Conservation (phyloP, 108 stramenopile species). For the Stephanodiscus triporus region DNA sequence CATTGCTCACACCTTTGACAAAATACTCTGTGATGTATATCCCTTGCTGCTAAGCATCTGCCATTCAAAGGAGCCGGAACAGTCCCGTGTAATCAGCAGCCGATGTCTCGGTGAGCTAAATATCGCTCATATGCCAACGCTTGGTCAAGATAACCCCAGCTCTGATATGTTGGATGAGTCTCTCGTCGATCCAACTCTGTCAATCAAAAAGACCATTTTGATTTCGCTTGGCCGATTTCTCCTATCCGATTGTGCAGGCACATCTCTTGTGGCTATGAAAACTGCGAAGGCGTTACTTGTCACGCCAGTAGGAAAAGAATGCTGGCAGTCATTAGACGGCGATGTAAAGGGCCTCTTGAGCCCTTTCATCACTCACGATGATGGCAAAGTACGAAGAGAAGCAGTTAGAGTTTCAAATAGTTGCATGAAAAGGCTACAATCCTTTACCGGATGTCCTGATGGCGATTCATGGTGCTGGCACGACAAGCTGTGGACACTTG, state of each 20-base stretch:
- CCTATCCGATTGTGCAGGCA: slow-evolving; percentile 43
- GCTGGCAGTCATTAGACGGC: slow-evolving; percentile 40
- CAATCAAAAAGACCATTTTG: slow-evolving; percentile 43
- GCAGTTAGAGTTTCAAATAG: slow-evolving; percentile 26
- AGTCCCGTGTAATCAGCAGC: slow-evolving; percentile 49
- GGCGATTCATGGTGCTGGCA: slow-evolving; percentile 72
- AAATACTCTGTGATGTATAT: slow-evolving; percentile 8
- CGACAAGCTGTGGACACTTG: slow-evolving; percentile 56
- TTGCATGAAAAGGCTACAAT: slow-evolving; percentile 32
- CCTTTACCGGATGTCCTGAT: slow-evolving; percentile 10
- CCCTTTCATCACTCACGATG: slow-evolving; percentile 29
- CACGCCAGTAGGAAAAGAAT: slow-evolving; percentile 43
- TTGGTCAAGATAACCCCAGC: neutral
- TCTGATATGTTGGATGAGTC: neutral
- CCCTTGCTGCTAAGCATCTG: slow-evolving; percentile 26
- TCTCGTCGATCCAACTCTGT: slow-evolving; percentile 25
- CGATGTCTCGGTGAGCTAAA: slow-evolving; percentile 56
- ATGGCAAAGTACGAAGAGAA: slow-evolving; percentile 22
- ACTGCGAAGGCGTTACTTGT: slow-evolving; percentile 58
- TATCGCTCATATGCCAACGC: neutral
- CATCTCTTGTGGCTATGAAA: slow-evolving; percentile 58
- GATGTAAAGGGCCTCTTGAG: slow-evolving; percentile 26
- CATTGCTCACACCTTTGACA: neutral
- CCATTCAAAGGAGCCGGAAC: slow-evolving; percentile 40
- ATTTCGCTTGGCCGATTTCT: slow-evolving; percentile 42